Conservation (phyloP, 2,329 filamentous ascomycete species). For the Curvularia spicifera region DNA sequence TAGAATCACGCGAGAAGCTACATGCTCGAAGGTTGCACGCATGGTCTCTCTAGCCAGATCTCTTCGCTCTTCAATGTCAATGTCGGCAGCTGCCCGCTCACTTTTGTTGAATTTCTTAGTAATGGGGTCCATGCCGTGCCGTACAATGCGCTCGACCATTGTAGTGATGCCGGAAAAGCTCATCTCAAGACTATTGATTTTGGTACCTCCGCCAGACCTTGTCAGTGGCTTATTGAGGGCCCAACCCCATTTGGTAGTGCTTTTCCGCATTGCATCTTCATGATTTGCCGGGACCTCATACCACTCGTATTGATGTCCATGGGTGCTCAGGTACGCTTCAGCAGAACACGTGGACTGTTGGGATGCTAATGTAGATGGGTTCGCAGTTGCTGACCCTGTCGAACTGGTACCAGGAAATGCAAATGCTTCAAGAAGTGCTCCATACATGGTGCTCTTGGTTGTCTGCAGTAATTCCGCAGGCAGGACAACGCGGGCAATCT, state of each 20-base stretch:
- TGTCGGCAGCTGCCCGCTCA: conserved; percentile 43
- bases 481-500: conserved; percentile 77
- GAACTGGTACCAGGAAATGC: conserved; percentile 66
- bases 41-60: conserved; percentile 75
- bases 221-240: conserved; percentile 70
- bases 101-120: conserved; percentile 39
- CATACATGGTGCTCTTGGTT: conserved; percentile 76
- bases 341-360: conserved; percentile 22
- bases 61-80: conserved; percentile 67
- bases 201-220: conserved; percentile 50
- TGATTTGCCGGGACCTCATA: conserved; percentile 67
- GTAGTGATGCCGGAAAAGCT: conserved; percentile 74
- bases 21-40: conserved; percentile 84
- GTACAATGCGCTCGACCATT: conserved; percentile 65
- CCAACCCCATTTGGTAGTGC: conserved; percentile 67
- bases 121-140: conserved; percentile 43
- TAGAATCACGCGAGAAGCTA: conserved; percentile 75
- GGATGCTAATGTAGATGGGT: not conserved
- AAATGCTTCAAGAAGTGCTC: conserved; percentile 77
- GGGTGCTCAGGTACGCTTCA: conserved; percentile 24
- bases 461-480: conserved; percentile 64
- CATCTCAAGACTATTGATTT: conserved; percentile 43
- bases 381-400: conserved; percentile 5
- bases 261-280: conserved; percentile 62
- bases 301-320: conserved; percentile 43